Percentiles rank a stretch among this genome's conserved stretches.
Evolutionary conservation across 2,329 filamentous ascomycete species (phyloP).

Genomic region (Penicillium sp.): DNA sequence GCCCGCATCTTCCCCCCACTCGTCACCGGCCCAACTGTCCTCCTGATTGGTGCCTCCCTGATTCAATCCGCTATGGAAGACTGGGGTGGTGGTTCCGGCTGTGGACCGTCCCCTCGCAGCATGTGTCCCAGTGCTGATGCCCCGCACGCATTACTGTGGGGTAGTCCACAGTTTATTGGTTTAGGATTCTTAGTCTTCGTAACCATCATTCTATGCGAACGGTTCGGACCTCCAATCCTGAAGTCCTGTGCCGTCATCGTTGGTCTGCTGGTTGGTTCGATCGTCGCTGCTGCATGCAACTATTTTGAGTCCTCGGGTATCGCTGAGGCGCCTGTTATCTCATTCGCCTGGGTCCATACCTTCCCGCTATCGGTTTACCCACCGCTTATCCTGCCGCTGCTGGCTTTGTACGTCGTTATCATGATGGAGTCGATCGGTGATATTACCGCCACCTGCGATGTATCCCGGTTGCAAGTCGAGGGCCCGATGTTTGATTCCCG

Average conservation of each 20-base stretch:
- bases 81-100: slow-evolving; percentile 66
- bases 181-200: slow-evolving; percentile 68
- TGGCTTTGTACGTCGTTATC: slow-evolving; percentile 60
- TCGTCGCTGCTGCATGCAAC: slow-evolving; percentile 64
- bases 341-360: slow-evolving; percentile 71
- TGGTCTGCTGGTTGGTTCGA: slow-evolving; percentile 65
- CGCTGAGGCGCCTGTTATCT: slow-evolving; percentile 60
- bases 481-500: slow-evolving; percentile 65
- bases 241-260: slow-evolving; percentile 67
- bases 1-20: slow-evolving; percentile 67
- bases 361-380: slow-evolving; percentile 67
- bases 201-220: slow-evolving; percentile 66
- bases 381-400: slow-evolving; percentile 63
- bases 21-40: slow-evolving; percentile 67
- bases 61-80: slow-evolving; percentile 64
- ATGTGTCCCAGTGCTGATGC: slow-evolving; percentile 61
- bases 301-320: slow-evolving; percentile 64
- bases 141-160: slow-evolving; percentile 63
- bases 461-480: slow-evolving; percentile 64
- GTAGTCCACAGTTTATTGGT: slow-evolving; percentile 64
- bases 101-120: slow-evolving; percentile 48
- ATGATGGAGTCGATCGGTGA: slow-evolving; percentile 69
- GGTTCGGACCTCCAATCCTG: slow-evolving; percentile 70
- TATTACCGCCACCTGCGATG: slow-evolving; percentile 68
- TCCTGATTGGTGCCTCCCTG: slow-evolving; percentile 66